phyloP scores from a whole-genome alignment of 139 green algal species.

The Chlorella sp. region DNA sequence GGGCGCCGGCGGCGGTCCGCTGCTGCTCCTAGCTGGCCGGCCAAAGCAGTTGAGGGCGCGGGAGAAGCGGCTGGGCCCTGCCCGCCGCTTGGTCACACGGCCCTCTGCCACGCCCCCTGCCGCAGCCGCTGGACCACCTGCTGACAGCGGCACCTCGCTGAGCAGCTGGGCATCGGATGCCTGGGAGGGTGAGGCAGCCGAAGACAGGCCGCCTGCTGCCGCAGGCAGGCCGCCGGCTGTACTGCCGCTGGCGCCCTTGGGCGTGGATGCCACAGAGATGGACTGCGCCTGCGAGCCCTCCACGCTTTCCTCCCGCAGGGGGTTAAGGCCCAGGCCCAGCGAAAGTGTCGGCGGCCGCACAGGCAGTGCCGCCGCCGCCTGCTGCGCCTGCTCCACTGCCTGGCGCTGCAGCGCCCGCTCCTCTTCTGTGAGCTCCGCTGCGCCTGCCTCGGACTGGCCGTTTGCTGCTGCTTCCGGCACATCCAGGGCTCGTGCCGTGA shows the following conservation, averaged over 20 bases:
- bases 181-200: not conserved
- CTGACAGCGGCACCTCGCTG: not conserved
- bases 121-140: too few relatives aligned
- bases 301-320: not conserved
- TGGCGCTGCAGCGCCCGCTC: not conserved
- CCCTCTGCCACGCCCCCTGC: not conserved
- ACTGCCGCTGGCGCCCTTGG: not conserved
- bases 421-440: not conserved
- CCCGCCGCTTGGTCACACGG: constrained; percentile 2
- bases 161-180: constrained; percentile 22
- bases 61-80: not conserved
- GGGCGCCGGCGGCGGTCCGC: not conserved
- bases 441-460: not conserved
- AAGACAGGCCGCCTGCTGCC: not conserved
- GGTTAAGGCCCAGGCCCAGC: not conserved
- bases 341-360: not conserved
- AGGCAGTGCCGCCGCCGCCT: not conserved
- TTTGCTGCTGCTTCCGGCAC: not conserved
- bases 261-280: not conserved
- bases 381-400: not conserved
- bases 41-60: constrained; percentile 14
- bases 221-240: not conserved
- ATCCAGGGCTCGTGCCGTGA: not conserved
- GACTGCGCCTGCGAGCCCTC: not conserved
- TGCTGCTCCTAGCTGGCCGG: not conserved